Evolutionary conservation across 805 yeast genomes (phyloP).

Genomic region (Candida maltosa): DNA sequence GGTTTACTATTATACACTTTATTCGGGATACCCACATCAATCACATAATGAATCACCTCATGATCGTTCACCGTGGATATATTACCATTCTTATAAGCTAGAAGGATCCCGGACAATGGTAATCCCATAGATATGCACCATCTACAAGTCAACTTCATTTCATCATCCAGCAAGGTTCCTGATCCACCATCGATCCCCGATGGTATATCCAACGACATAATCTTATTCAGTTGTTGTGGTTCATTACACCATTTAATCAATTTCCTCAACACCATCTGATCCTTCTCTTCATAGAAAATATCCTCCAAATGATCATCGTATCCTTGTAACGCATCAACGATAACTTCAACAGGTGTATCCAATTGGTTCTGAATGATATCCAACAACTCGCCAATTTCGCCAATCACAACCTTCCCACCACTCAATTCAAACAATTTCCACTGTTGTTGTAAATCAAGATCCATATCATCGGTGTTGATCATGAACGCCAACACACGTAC

Average conservation of each 20-base stretch:
- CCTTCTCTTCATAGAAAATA: conserved; percentile 38
- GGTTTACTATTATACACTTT: conserved; percentile 43
- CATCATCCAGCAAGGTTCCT: conserved; percentile 44
- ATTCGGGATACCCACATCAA: conserved; percentile 71
- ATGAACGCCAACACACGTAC: conserved; percentile 60
- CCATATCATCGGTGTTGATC: conserved; percentile 33
- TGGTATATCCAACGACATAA: conserved; percentile 74
- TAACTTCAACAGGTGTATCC: conserved; percentile 74
- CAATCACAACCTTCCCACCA: conserved; percentile 63
- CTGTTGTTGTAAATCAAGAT: conserved; percentile 47
- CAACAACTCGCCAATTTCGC: conserved; percentile 34
- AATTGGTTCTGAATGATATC: conserved; percentile 39
- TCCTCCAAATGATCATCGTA: conserved; percentile 69
- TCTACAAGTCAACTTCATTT: conserved; percentile 38
- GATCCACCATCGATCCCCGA: conserved; percentile 83
- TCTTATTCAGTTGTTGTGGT: conserved; percentile 32
- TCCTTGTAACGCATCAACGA: conserved; percentile 84
- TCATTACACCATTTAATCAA: conserved; percentile 69
- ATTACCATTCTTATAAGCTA: conserved; percentile 56
- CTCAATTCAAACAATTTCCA: conserved; percentile 50
- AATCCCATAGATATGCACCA: conserved; percentile 71
- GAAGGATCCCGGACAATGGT: conserved; percentile 62
- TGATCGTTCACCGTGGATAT: conserved; percentile 31
- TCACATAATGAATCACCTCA: conserved; percentile 58
- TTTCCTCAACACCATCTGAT: conserved; percentile 34